phyloP scores from a whole-genome alignment of 345 rosid genomes.

The Lepidium didymum region DNA sequence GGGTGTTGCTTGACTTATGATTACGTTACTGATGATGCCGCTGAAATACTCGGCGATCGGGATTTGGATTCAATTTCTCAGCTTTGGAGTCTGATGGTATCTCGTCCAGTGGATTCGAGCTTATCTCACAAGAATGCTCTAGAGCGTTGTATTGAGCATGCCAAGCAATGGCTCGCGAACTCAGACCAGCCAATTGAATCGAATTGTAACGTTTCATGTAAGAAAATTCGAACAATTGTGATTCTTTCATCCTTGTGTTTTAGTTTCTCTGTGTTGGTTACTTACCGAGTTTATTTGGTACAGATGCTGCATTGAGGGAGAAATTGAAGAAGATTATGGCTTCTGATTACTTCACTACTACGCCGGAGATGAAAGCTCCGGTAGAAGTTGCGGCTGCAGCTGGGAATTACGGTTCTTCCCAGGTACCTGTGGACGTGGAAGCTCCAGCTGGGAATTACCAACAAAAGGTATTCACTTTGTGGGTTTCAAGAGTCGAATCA shows the following conservation, averaged over 20 bases:
- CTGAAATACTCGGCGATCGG: slow-evolving; percentile 72
- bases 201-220: slow-evolving; percentile 56
- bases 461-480: slow-evolving; percentile 39
- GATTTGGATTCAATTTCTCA: slow-evolving; percentile 75
- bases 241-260: not conserved
- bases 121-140: slow-evolving; percentile 77
- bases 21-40: slow-evolving; percentile 82
- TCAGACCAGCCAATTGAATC: slow-evolving; percentile 59
- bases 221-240: not conserved
- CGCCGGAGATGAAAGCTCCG: slow-evolving; percentile 82
- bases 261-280: not conserved
- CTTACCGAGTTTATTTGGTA: not conserved
- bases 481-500: not conserved
- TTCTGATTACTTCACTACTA: slow-evolving; percentile 70
- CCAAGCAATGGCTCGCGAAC: slow-evolving; percentile 63
- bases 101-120: slow-evolving; percentile 75
- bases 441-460: slow-evolving; percentile 31
- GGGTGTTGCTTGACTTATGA: slow-evolving; percentile 90
- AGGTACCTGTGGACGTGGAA: slow-evolving; percentile 37
- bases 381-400: slow-evolving; percentile 79
- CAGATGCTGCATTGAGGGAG: slow-evolving; percentile 75
- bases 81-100: slow-evolving; percentile 51
- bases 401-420: slow-evolving; percentile 56
- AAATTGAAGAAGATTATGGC: slow-evolving; percentile 77
- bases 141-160: slow-evolving; percentile 66